Percentiles rank a stretch among this genome's conserved stretches.
These are phyloP conservation scores for Kuraishia borneana DNA, from an alignment of 805 yeast genomes.

Conservation along the genomic window DNA sequence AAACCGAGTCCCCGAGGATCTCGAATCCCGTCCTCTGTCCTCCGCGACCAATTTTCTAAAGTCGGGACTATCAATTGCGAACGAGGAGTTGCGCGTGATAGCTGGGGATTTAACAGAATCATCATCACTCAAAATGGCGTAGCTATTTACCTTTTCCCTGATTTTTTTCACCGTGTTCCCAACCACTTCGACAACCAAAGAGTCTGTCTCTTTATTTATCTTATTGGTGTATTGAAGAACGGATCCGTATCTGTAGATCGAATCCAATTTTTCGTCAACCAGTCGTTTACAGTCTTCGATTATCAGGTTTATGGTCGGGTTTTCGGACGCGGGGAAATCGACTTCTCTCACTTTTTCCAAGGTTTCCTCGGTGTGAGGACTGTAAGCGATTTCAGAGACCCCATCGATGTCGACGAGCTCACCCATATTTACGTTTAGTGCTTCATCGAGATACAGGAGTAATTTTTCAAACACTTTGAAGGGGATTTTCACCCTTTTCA, in stretches of 20 bases:
- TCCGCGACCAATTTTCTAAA: neutral
- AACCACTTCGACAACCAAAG: slow-evolving; percentile 50
- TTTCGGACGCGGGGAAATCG: slow-evolving; percentile 39
- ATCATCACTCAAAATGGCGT: slow-evolving; percentile 4
- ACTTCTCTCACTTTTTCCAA: slow-evolving; percentile 30
- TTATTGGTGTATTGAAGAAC: slow-evolving; percentile 65
- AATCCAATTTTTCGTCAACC: slow-evolving; percentile 55
- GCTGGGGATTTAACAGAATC: slow-evolving; percentile 4
- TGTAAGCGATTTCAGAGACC: slow-evolving; percentile 23
- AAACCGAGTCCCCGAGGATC: neutral
- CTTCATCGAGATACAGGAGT: slow-evolving; percentile 61
- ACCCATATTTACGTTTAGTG: slow-evolving; percentile 64
- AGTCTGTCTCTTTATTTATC: slow-evolving; percentile 71
- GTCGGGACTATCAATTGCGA: neutral
- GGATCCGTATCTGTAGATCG: slow-evolving; percentile 60
- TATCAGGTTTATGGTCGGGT: slow-evolving; percentile 51
- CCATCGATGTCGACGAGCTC: slow-evolving; percentile 26
- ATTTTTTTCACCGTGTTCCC: slow-evolving; percentile 50
- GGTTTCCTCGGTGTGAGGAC: slow-evolving; percentile 54
- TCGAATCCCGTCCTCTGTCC: neutral
- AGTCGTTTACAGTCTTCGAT: slow-evolving; percentile 56
- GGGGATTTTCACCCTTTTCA: slow-evolving; percentile 47
- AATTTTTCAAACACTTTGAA: slow-evolving; percentile 47
- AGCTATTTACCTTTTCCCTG: slow-evolving; percentile 17
- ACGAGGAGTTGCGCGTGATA: neutral